Conservation (phyloP, 768 basidiomycete genomes). For the Lentinula boryana region DNA sequence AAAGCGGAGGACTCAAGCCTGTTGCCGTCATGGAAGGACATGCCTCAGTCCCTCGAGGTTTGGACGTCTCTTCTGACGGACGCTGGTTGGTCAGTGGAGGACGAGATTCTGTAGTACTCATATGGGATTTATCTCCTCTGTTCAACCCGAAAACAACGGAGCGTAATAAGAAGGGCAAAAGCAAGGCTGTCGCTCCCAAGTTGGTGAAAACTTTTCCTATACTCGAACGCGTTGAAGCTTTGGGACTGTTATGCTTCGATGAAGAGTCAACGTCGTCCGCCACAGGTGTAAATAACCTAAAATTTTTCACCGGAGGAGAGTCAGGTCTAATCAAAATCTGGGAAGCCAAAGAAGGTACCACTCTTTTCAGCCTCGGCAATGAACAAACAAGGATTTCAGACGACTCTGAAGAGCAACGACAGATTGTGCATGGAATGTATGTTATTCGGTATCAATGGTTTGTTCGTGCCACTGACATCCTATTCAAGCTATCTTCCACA, state of each 20-base stretch:
- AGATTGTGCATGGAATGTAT: slow-evolving; percentile 79
- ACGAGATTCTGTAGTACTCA: slow-evolving; percentile 84
- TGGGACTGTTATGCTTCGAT: slow-evolving; percentile 59
- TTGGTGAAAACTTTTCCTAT: slow-evolving; percentile 77
- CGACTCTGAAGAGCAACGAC: slow-evolving; percentile 73
- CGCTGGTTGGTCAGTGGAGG: slow-evolving; percentile 89
- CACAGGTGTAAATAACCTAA: slow-evolving; percentile 34
- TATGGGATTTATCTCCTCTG: slow-evolving; percentile 75
- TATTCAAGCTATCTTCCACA: slow-evolving; percentile 60
- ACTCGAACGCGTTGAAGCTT: slow-evolving; percentile 82
- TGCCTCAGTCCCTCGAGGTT: slow-evolving; percentile 87
- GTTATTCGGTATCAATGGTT: slow-evolving; percentile 24
- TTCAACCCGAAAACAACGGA: slow-evolving; percentile 7
- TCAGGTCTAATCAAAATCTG: slow-evolving; percentile 83
- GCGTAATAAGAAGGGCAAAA: slow-evolving; percentile 38
- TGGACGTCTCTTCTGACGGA: slow-evolving; percentile 82
- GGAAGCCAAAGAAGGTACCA: slow-evolving; percentile 65
- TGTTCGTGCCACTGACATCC: slow-evolving; percentile 10
- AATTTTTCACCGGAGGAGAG: slow-evolving; percentile 88
- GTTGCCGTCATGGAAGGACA: slow-evolving; percentile 90
- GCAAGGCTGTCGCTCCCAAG: slow-evolving; percentile 42
- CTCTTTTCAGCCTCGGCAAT: slow-evolving; percentile 53
- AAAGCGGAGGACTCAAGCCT: slow-evolving; percentile 49
- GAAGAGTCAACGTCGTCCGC: slow-evolving; percentile 42
- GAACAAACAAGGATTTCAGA: slow-evolving; percentile 38